Conservation (phyloP, 2,329 filamentous ascomycete species). For the Chaetomiaceae sp. region DNA sequence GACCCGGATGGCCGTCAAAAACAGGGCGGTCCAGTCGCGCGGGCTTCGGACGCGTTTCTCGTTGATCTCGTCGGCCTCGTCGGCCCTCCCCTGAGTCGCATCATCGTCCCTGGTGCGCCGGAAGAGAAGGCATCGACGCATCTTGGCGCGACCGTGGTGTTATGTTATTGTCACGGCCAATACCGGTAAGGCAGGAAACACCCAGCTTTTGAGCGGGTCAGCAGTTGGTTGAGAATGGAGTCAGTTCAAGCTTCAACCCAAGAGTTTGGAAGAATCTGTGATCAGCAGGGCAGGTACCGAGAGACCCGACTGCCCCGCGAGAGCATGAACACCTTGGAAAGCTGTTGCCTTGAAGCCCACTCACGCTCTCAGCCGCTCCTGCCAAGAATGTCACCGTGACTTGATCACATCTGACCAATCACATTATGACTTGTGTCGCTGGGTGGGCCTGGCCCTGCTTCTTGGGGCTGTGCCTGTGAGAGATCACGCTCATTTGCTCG, state of each 20-base stretch:
- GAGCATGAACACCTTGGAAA: too few species aligned
- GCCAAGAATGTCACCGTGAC: too few species aligned
- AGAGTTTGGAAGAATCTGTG: too few species aligned
- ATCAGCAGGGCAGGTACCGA: too few species aligned
- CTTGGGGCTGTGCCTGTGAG: constrained; percentile 13
- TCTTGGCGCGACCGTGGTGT: constrained; percentile 2
- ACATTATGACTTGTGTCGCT: not conserved
- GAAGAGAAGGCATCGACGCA: constrained; percentile 4
- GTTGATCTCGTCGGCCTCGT: not conserved
- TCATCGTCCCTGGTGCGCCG: not conserved
- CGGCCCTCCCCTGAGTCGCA: too few species aligned
- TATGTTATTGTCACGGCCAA: not conserved
- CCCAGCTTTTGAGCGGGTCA: too few species aligned
- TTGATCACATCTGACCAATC: too few species aligned
- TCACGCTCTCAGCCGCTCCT: not conserved
- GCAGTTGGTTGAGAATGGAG: too few species aligned
- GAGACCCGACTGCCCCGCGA: too few species aligned
- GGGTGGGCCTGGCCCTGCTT: not conserved
- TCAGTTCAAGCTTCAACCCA: too few species aligned
- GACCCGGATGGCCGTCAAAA: constrained; percentile 18
- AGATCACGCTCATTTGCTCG: constrained; percentile 13
- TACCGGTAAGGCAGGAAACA: not conserved
- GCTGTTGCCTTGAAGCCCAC: too few species aligned
- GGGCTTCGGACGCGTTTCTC: constrained; percentile 15
- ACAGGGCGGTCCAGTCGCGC: constrained; percentile 18